Conservation (phyloP, 2,329 filamentous ascomycete species). For the Fusarium chuoi region DNA sequence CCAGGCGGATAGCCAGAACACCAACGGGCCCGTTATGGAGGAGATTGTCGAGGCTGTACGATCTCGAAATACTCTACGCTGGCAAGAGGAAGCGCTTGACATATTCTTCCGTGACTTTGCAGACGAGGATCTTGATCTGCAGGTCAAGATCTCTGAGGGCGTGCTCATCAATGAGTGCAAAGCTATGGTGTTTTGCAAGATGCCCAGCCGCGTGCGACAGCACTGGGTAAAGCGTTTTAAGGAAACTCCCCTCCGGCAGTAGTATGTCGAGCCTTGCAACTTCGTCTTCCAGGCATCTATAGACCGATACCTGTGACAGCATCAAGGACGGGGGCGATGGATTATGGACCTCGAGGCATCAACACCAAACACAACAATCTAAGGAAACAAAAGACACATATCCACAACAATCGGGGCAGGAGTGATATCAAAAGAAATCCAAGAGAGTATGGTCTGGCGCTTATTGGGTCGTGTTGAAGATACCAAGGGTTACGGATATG, state of each 20-base stretch:
- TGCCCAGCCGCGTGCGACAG: slow-evolving; percentile 61
- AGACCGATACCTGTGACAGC: not conserved
- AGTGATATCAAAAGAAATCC: not conserved
- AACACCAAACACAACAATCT: slow-evolving; percentile 6
- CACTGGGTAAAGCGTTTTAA: slow-evolving; percentile 67
- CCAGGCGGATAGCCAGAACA: slow-evolving; percentile 32
- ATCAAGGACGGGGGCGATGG: not conserved
- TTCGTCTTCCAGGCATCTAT: not conserved
- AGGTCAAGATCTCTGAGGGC: slow-evolving; percentile 69
- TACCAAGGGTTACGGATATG: slow-evolving; percentile 40
- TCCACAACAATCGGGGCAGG: not conserved
- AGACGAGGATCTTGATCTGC: slow-evolving; percentile 66
- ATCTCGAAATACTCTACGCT: slow-evolving; percentile 54
- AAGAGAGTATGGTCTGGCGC: slow-evolving; percentile 37
- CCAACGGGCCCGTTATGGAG: slow-evolving; percentile 46
- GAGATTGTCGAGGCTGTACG: slow-evolving; percentile 56
- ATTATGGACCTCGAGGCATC: not conserved
- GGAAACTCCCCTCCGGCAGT: slow-evolving; percentile 46
- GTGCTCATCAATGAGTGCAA: slow-evolving; percentile 68
- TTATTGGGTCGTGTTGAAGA: slow-evolving; percentile 39
- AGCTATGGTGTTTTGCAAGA: slow-evolving; percentile 71
- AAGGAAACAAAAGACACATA: slow-evolving; percentile 5
- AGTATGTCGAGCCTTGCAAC: not conserved
- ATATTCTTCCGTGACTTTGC: slow-evolving; percentile 69
- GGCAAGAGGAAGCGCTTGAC: slow-evolving; percentile 68